phyloP scores from a whole-genome alignment of 495 filamentous ascomycete species.

The Neurospora tetraspora region DNA sequence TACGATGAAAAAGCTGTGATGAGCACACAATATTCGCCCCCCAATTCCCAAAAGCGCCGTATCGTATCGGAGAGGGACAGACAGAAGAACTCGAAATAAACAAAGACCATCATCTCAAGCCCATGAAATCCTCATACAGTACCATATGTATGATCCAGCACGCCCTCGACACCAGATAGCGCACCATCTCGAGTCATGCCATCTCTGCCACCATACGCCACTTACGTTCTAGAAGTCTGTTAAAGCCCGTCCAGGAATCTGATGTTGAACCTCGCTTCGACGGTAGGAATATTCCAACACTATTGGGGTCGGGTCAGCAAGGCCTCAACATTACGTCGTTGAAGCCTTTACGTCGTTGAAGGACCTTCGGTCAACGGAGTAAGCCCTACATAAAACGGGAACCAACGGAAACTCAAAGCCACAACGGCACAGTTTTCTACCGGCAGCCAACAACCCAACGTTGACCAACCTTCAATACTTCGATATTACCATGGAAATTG shows the following conservation, averaged over 20 bases:
- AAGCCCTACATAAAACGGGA: too few species aligned
- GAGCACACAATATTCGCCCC: not conserved
- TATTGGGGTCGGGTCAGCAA: too few species aligned
- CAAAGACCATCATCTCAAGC: not conserved
- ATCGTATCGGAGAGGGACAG: not conserved
- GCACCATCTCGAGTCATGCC: not conserved
- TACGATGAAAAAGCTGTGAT: not conserved
- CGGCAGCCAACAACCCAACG: not conserved
- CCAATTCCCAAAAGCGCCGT: not conserved
- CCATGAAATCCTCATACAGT: not conserved
- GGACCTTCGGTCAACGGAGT: not conserved
- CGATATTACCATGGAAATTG: not conserved
- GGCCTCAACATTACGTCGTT: too few species aligned
- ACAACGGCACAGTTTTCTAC: not conserved
- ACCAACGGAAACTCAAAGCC: not conserved
- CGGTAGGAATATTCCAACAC: not conserved
- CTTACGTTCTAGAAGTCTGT: not conserved
- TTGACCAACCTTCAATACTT: not conserved
- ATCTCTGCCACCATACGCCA: too few species aligned
- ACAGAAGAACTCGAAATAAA: not conserved
- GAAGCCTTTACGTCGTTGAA: too few species aligned
- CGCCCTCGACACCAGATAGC: not conserved
- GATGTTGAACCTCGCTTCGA: not conserved
- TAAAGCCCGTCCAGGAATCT: too few species aligned
- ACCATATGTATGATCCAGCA: not conserved